phyloP scores from a whole-genome alignment of 768 basidiomycete genomes.

The Phaeotremella skinneri region DNA sequence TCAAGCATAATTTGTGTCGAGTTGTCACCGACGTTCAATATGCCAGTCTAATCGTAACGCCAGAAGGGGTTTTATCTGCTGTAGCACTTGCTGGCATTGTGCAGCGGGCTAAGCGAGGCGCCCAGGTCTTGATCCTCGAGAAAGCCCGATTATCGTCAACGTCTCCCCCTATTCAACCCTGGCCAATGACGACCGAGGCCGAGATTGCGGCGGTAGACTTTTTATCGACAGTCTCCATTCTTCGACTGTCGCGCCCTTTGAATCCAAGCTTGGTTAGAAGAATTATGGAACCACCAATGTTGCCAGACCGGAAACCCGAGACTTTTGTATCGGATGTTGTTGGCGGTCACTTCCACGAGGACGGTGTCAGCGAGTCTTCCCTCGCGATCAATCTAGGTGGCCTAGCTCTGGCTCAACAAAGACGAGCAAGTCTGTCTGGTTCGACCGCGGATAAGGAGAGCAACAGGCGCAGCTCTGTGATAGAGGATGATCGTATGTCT shows the following conservation, averaged over 20 bases:
- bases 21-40: slow-evolving; percentile 29
- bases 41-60: slow-evolving; percentile 34
- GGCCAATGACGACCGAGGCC: not conserved
- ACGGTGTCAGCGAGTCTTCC: too few relatives aligned
- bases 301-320: slow-evolving; percentile 8
- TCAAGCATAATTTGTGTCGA: slow-evolving; percentile 36
- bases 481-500: too few relatives aligned
- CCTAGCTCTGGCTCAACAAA: too few relatives aligned
- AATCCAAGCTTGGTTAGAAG: slow-evolving; percentile 28
- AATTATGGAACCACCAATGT: slow-evolving; percentile 18
- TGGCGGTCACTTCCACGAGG: slow-evolving; percentile 26
- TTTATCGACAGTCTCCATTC: slow-evolving; percentile 11
- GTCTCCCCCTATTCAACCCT: not conserved
- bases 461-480: too few relatives aligned
- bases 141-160: not conserved
- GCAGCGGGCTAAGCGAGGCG: slow-evolving; percentile 20
- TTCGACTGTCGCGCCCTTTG: slow-evolving; percentile 26
- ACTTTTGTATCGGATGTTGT: slow-evolving; percentile 28
- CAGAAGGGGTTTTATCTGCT: slow-evolving; percentile 15
- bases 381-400: too few relatives aligned
- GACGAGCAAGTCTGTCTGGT: too few relatives aligned
- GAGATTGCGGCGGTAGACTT: not conserved
- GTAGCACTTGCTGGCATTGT: slow-evolving; percentile 20
- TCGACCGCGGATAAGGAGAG: too few relatives aligned
- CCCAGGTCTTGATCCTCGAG: slow-evolving; percentile 25